phyloP scores from a whole-genome alignment of 345 rosid genomes.

The Camelina hispida region DNA sequence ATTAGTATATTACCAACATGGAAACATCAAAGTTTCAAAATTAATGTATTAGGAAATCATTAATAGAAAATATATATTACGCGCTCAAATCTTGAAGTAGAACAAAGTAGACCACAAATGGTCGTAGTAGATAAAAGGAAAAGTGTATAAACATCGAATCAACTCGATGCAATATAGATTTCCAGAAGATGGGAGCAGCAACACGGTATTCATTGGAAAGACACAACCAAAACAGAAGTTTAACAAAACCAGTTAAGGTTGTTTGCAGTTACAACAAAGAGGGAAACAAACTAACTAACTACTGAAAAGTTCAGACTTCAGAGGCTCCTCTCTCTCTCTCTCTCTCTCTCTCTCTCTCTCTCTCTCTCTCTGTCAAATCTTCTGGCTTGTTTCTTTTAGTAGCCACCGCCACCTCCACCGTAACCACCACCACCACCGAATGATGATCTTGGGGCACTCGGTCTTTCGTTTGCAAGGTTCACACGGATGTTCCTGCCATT shows the following conservation, averaged over 20 bases:
- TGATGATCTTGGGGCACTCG: conserved; percentile 44
- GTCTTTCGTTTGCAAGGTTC: conserved; percentile 54
- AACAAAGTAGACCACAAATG: too few species aligned
- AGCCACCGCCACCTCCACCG: conserved; percentile 14
- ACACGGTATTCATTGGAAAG: conserved; percentile 6
- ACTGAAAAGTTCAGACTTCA: not conserved
- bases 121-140: too few species aligned
- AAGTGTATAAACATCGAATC: conserved; percentile 10
- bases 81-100: too few species aligned
- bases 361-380: not conserved
- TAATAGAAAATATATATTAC: too few species aligned
- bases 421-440: conserved; percentile 36
- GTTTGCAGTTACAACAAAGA: not conserved
- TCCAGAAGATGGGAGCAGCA: not conserved
- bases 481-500: conserved; percentile 67
- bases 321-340: not conserved
- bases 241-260: conserved; percentile 20
- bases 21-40: too few species aligned
- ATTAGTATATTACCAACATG: too few species aligned
- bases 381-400: conserved; percentile 37
- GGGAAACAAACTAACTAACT: conserved; percentile 5
- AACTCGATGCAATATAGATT: conserved; percentile 2
- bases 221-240: conserved; percentile 9
- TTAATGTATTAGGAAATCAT: too few species aligned
- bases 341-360: not conserved